Percentiles rank a stretch among this genome's conserved stretches.
Evolutionary conservation across 169 alveolate genomes (phyloP).

Genomic region (Ichthyophthirius multifiliis): DNA sequence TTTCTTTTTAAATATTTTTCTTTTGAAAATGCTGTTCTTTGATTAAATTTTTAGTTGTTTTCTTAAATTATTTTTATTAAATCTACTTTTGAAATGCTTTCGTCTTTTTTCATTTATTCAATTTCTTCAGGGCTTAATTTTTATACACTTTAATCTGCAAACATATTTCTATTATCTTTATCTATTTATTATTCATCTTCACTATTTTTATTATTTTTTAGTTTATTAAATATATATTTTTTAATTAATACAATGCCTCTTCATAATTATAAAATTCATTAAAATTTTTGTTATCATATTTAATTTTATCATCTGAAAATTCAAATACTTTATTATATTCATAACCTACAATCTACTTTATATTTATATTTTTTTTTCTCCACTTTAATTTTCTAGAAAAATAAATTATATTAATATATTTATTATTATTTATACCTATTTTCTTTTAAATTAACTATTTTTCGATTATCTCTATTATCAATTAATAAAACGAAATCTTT

Average conservation of each 20-base stretch:
- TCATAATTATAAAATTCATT: background rate
- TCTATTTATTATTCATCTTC: background rate
- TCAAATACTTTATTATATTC: background rate
- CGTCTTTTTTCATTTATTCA: background rate
- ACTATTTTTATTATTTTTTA: background rate
- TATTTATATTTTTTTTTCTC: background rate
- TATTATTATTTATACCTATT: background rate
- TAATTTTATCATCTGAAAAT: background rate
- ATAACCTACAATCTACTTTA: background rate
- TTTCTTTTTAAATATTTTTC: slow-evolving; percentile 11
- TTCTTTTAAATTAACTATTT: background rate
- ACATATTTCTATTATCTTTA: slow-evolving; percentile 18
- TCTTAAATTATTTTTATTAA: background rate
- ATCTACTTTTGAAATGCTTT: slow-evolving; percentile 1
- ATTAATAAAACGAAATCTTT: background rate
- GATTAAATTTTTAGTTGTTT: background rate
- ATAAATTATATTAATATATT: background rate
- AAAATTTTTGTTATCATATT: background rate
- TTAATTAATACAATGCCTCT: background rate
- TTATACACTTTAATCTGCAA: background rate
- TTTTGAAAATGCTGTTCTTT: slow-evolving; percentile 16
- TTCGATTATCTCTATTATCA: slow-evolving; percentile 8
- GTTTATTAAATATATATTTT: too few relatives aligned
- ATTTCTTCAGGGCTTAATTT: background rate
- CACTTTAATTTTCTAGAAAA: background rate